Base-by-base conservation (phyloP, 2,329 filamentous ascomycete species). In the Diplodia intermedia region DNA sequence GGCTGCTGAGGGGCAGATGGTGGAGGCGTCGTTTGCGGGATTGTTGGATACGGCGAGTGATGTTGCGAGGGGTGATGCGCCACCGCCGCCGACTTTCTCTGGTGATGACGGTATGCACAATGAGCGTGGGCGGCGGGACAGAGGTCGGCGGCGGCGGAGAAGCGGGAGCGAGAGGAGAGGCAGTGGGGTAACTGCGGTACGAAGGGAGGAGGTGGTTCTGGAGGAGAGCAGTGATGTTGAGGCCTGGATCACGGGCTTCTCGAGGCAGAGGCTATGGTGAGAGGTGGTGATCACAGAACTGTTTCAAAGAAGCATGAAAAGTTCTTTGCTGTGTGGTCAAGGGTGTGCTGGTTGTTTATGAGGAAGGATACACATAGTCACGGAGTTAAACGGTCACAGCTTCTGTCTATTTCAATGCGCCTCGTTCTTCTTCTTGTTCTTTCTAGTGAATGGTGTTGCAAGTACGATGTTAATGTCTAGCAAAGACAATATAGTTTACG, bases 211-310 rank as follows among this genome's bases (percentile, higher is more conserved):
- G 12, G 57, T 36, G 29, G 40, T 62, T 4, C 3, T 20, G 18
- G 26, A 62, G 26, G 43, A 62, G 57, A 62, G 40, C 9, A 47
- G 56, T 62, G 57, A 62, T 43, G n/a, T 62, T 6, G 26, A 50
- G 40, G 40, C 26, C 4, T 62, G 40, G 57, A 33, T 4, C 9
- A 9, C 18, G 3, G 57, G 40, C 11, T 9, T 23, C 1, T n/a
- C 5, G 8, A 29, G 29, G 4, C 57, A 40, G 26, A 62, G 40
- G 18, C 14, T 29, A 4, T 33, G 57, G 57, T 62, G 33, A 18
- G 6, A 29, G 9, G 15, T 20, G 31, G 29, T 4, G n/a, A 11
- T 47, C 7, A 20, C 8, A 43, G 14, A 18, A 43, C 3, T 7
- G 1, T 15, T 5, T 5, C 1, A 47, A 47, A 11, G 20, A 8